Evolutionary conservation across 129 eudicot species (phyloP), one percentile per base, ranked within the genome.

Genomic region (Escallonia herrerae): DNA sequence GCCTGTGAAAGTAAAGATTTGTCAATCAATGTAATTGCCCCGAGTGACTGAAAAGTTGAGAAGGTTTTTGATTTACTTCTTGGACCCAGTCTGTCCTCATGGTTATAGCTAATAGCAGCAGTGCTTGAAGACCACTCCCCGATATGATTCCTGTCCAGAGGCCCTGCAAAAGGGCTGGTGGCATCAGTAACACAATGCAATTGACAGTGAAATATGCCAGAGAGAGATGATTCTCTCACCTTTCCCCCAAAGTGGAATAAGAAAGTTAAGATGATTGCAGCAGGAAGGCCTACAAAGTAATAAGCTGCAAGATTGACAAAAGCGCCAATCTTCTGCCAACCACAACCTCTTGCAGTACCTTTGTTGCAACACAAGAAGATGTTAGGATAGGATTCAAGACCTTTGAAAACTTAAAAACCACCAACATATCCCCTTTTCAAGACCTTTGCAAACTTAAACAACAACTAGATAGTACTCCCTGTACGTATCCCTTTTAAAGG

Each of bases 291-390:
- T 5, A 84, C 63, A 10, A 80, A 62, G 64, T 81, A 84, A 51
- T 77, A 81, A 11, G 90, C 74, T 69, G 80, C 84, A 3, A 84
- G 70, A 67, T 81, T 81, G 67, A 84, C 85, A 46, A 43, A 75
- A 3, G 79, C 77, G 58, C 86, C 74, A 14, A 72, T 76, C 72
- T 74, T 84, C 69, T 84, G 86, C 86, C 80, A 74, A 37, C 84
- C 90, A 66, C 90, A 84, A 67, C 90, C 90, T 81, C 84, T 74
- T 2, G 77, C 86, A 62, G 53, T 65, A 44, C 90, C 90, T 84
- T 38, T 7, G 51, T 22, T 22, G 33, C 33, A 22, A 22, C 33
- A 22, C 33, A 22, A 22, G 1, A 22, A 22, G 33, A 22, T 22
- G 33, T 22, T 22, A 22, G 33, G 33, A 22, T 22, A 22, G 33